Base-by-base conservation (phyloP, 2,329 filamentous ascomycete genomes). In the Gyromitra esculenta region DNA sequence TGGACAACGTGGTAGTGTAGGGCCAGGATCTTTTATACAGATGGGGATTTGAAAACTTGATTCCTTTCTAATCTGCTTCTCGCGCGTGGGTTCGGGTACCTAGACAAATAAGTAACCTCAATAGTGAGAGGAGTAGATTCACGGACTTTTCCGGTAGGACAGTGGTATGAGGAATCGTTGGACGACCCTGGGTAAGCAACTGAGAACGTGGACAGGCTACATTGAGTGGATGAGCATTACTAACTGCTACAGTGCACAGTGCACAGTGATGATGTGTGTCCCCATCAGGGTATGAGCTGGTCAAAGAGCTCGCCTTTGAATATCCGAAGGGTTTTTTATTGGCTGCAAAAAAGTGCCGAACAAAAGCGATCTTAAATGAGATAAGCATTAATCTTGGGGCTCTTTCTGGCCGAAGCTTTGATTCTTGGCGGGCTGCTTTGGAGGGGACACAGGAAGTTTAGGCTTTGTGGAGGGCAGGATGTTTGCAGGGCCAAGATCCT, bases 401-500 rank as follows among this genome's bases (percentile, higher is more conserved):
- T 65, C 59, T 41, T 68, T 21, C n/a, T 65, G 35, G 43, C 59
- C 31, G 50, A 52, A 31, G 43, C n/a, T 50, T 50, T 59, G 62
- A 5, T 13, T 59, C 63, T 68, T 56, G 18, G 50, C 43, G 11
- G n/a, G 11, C 57, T 48, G 21, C 13, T 63, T 70, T 74, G 6
- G 56, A 63, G 71, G 18, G 39, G 56, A 18, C 39, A 37, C 35
- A 56, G 59, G 45, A 41, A 15, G 59, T 71, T 75, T 67, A 62
- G 64, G 64, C 57, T 75, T 69, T 68, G 35, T 57, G 39, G 41
- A 8, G 60, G 31, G 56, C 37, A 45, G 25, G 25, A 25, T 59
- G 50, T 63, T 50, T 56, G 57, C 59, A 70, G 65, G 21, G 66
- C 57, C 31, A 70, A 70, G 59, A 75, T 75, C 68, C 72, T 59